These are phyloP conservation scores for Albatrellus ellisii DNA, from an alignment of 768 basidiomycete genomes.

Conservation along the genomic window DNA sequence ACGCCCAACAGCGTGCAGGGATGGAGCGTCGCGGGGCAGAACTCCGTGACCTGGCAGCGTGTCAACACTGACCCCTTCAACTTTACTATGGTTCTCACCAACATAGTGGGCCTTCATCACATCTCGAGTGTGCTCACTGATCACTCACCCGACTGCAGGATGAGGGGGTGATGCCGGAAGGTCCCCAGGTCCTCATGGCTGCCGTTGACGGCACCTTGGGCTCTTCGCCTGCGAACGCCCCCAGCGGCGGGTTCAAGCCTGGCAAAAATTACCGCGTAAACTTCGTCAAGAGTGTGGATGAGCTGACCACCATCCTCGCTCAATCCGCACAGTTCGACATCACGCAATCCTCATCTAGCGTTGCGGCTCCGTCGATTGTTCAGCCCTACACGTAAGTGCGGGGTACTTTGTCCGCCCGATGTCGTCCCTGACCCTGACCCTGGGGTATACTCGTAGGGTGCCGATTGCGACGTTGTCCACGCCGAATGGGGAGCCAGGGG, in stretches of 20 bases:
- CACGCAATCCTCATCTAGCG: constrained; percentile 14
- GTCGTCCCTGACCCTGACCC: neutral
- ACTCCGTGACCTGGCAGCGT: constrained; percentile 44
- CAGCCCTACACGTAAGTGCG: neutral
- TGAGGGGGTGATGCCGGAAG: neutral
- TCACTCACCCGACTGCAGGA: constrained; percentile 1
- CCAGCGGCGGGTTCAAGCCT: constrained; percentile 52
- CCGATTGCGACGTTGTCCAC: neutral
- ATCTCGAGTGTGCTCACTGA: neutral
- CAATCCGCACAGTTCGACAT: constrained; percentile 58
- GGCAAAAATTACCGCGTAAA: constrained; percentile 60
- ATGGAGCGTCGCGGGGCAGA: constrained; percentile 43
- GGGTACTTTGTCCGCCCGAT: neutral
- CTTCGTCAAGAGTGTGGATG: constrained; percentile 36
- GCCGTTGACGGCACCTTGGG: constrained; percentile 36
- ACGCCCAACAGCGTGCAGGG: constrained; percentile 22
- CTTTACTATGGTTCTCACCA: constrained; percentile 59
- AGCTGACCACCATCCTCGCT: constrained; percentile 45
- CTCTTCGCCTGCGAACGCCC: constrained; percentile 32
- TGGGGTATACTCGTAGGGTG: neutral
- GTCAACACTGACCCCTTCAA: constrained; percentile 54
- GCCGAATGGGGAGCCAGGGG: too few relatives aligned
- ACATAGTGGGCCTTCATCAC: constrained; percentile 32
- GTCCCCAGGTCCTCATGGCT: constrained; percentile 37
- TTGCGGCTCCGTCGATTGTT: constrained; percentile 1